These are phyloP conservation scores for Syzygium malaccense DNA, from an alignment of 441 rosid genomes.

Conservation along the genomic window DNA sequence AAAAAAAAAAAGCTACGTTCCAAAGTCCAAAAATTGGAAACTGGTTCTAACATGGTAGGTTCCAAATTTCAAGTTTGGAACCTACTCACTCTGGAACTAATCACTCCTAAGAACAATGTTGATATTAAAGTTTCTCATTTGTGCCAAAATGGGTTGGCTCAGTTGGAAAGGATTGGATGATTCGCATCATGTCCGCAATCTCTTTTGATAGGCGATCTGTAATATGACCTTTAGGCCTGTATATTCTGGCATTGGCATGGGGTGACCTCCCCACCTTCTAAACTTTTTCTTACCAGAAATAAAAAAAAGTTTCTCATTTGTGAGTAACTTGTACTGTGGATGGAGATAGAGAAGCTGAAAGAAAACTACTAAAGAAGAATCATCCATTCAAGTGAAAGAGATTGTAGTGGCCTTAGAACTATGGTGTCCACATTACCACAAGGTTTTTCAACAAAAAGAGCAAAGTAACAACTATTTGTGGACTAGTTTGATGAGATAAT, in stretches of 20 bases:
- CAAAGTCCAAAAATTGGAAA: too few species aligned
- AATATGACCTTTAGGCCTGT: not conserved
- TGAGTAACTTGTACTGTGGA: too few species aligned
- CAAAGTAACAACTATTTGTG: not conserved
- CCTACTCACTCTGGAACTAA: too few species aligned
- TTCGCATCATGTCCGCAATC: not conserved
- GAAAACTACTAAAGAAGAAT: not conserved
- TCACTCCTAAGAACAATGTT: not conserved
- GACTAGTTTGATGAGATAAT: not conserved
- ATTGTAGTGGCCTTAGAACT: not conserved
- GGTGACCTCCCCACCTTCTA: not conserved
- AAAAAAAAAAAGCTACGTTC: not conserved
- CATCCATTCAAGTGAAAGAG: not conserved
- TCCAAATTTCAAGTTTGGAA: too few species aligned
- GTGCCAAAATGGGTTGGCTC: not conserved
- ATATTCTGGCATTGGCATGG: not conserved
- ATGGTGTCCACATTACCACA: not conserved
- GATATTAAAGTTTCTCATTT: not conserved
- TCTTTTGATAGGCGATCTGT: not conserved
- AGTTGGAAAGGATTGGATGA: not conserved
- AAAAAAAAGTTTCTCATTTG: not conserved
- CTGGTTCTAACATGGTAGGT: not conserved
- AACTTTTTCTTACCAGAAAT: not conserved
- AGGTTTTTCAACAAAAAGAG: accelerated
- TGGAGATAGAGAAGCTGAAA: not conserved